Base-by-base conservation (phyloP, 768 basidiomycete species). In the Phylloporus scabripes region DNA sequence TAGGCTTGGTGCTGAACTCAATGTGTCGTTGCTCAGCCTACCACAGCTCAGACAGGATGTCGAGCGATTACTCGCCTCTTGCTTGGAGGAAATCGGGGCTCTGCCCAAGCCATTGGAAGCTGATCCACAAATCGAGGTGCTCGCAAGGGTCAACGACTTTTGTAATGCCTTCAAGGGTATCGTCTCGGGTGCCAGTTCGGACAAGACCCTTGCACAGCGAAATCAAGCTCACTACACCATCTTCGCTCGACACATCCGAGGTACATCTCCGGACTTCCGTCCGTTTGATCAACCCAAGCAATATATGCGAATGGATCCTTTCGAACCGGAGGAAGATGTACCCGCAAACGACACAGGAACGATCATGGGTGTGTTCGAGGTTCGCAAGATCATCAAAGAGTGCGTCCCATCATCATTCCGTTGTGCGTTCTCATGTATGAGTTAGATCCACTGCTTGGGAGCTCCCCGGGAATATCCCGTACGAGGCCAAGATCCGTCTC, bases 51-150 rank as follows among this genome's bases (percentile, higher is more conserved):
- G 54, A 21, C 43, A 55, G 1, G 61, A 72, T n/a, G 70, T 80
- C 3, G 65, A 71, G 2, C 55, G 55, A 5, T 69, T 74, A 9
- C 70, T 85, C 3, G 49, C 34, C 1, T 38, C 61, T 23, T 74
- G 70, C 49, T 43, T 53, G 10, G 36, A 56, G 0, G 66, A 73
- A 1, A 56, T 82, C 5, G 51, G 52, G 0, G 36, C 48, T 14
- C 71, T 83, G 5, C 82, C 83, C 0, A 54, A 61, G 0, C 63
- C 63, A 0, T 56, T 71, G 10, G 61, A 60, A 2, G 54, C 51
- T 7, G 72, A 80, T 26, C 72, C 79, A 0, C 62, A 72, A 3
- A 69, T 73, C 1, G 77, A 80, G 53, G 66, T 83, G 1, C 64
- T 76, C 2, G 56, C 60, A 4, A 70, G 70, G 8, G 64, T 82